Base-by-base conservation (phyloP, 2,329 filamentous ascomycete species). In the Pseudocercospora ulei region DNA sequence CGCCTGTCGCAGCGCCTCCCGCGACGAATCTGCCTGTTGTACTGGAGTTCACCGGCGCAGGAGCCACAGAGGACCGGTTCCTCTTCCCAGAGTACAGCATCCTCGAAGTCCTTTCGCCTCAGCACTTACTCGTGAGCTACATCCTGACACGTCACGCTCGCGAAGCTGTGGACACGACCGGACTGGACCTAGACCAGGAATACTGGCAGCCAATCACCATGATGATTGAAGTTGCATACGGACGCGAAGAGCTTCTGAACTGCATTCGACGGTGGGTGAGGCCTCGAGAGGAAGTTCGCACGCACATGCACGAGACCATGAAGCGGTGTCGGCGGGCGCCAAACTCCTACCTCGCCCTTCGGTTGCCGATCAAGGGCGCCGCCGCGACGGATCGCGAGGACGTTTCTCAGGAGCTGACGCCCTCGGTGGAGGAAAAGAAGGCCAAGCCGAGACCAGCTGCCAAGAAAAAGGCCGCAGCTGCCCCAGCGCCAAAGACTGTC, bases 1-100 rank as follows among this genome's bases (percentile, higher is more conserved):
- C 40, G 12, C 43, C 46, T 12, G 8, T 14, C 12, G 22, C 38
- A 9, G 47, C 20, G 7, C 30, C 30, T 8, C 18, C 23, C 12
- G 11, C 30, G 18, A 33, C 76, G 73, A 49, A 71, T 72, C 16
- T 78, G 79, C 70, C 75, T 1, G 76, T 76, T n/a, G 73, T 80
- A 1, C 73, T 85, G 44, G 78, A 83, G 49, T 83, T 84, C 57
- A 44, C 34, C 11, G 52, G 45, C 11, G 49, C 53, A 9, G 72
- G 72, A 30, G 77, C 77, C 20, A 75, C 67, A 2, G 81, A 80
- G 29, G 82, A 88, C 57, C 73, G 82, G 16, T 87, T 82, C 56
- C 64, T 84, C 31, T 87, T 90, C 47, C 83, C 83, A 2, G 82
- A 78, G 49, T 80, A 82, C 56, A 82, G 78, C 59, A 79, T 88